Evolutionary conservation across 2,329 filamentous ascomycete genomes (phyloP).

Genomic region (Furcasterigmium sp.): DNA sequence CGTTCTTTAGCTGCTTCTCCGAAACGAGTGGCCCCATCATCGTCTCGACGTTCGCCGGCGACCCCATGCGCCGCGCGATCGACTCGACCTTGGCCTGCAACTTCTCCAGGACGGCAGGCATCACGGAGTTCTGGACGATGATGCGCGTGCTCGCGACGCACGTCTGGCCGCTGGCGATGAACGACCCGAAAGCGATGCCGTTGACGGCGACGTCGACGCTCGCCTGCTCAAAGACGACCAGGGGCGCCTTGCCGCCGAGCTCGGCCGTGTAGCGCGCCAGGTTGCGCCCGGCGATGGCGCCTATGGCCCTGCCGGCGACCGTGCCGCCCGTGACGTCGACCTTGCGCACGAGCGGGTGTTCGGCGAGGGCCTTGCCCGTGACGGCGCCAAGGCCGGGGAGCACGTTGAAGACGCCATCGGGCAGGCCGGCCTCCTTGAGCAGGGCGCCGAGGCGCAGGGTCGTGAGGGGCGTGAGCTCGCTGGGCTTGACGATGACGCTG

Average conservation of each 20-base stretch:
- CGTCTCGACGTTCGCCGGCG: conserved; percentile 48
- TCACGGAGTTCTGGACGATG: conserved; percentile 64
- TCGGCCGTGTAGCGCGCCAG: conserved; percentile 67
- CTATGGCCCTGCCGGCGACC: conserved; percentile 61
- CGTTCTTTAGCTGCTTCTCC: conserved; percentile 56
- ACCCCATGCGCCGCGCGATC: conserved; percentile 49
- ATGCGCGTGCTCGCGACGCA: conserved; percentile 69
- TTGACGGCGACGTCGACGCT: conserved; percentile 63
- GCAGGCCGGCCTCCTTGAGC: conserved; percentile 62
- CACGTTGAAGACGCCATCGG: conserved; percentile 64
- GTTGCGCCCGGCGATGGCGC: conserved; percentile 60
- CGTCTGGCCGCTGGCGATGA: conserved; percentile 50
- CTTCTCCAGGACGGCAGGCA: conserved; percentile 57
- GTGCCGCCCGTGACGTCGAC: conserved; percentile 75
- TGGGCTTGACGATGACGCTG: conserved; percentile 55
- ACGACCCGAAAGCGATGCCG: conserved; percentile 58
- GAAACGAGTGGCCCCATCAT: conserved; percentile 64
- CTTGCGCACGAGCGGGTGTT: conserved; percentile 53
- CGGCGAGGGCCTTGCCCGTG: conserved; percentile 48
- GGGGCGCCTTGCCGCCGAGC: conserved; percentile 66
- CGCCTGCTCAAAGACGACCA: conserved; percentile 62
- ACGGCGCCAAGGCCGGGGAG: conserved; percentile 47
- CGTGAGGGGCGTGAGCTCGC: conserved; percentile 57
- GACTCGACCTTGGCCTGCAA: conserved; percentile 60
- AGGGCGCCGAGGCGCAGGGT: conserved; percentile 55